Conservation (phyloP, 2,329 filamentous ascomycete genomes). For the Cladobotryum mycophilum region DNA sequence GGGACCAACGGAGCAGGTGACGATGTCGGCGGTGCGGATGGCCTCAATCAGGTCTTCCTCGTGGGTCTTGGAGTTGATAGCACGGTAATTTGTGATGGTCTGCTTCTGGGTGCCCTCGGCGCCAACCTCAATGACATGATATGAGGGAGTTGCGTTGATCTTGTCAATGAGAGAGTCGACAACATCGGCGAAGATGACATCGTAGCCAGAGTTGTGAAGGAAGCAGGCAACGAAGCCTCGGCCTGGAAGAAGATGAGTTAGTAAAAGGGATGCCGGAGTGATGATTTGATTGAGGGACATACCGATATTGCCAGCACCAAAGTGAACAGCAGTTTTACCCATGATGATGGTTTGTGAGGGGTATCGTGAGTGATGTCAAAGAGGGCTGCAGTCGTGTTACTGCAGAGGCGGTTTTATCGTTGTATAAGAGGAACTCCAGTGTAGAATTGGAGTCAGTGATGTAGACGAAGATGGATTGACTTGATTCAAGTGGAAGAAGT, state of each 20-base stretch:
- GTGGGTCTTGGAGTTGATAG: slow-evolving; percentile 88
- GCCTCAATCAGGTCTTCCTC: slow-evolving; percentile 76
- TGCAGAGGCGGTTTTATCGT: no score
- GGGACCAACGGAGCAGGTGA: slow-evolving; percentile 95
- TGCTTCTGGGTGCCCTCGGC: slow-evolving; percentile 73
- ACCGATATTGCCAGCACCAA: slow-evolving; percentile 81
- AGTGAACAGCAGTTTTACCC: slow-evolving; percentile 71
- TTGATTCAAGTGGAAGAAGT: background rate
- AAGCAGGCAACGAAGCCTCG: slow-evolving; percentile 86
- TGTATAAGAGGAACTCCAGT: no score
- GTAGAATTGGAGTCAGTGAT: no score
- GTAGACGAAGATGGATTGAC: no score
- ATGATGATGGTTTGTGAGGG: slow-evolving; percentile 31
- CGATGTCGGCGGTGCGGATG: slow-evolving; percentile 79
- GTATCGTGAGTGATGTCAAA: background rate
- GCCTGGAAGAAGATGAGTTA: slow-evolving; percentile 29
- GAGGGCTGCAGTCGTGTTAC: background rate
- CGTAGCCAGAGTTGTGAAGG: slow-evolving; percentile 88
- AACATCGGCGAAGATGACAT: slow-evolving; percentile 95
- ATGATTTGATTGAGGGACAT: slow-evolving; percentile 19
- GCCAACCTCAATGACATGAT: slow-evolving; percentile 91
- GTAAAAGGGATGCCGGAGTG: background rate
- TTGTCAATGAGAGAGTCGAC: slow-evolving; percentile 74
- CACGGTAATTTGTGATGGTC: slow-evolving; percentile 89
- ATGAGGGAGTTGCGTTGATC: slow-evolving; percentile 69